Percentiles rank a stretch among this genome's conserved stretches.
Evolutionary conservation across 2,329 filamentous ascomycete species (phyloP).

Genomic region (Pseudopyricularia cyperi): DNA sequence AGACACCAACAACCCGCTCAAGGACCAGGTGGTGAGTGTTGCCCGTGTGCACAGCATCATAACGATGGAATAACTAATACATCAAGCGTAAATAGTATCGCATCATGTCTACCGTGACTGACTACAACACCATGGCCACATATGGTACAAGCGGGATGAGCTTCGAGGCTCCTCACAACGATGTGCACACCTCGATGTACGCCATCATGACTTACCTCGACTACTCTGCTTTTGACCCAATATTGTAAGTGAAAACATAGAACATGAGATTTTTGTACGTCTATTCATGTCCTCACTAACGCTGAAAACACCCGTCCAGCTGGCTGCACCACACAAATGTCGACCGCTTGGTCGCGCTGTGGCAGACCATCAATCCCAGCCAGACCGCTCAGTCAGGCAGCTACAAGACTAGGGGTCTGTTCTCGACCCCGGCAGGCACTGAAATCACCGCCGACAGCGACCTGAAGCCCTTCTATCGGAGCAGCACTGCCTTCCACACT

Average conservation of each 20-base stretch:
- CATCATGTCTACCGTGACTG: constrained; percentile 18
- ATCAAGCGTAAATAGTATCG: constrained; percentile 19
- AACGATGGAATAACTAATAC: no score
- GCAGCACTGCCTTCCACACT: constrained; percentile 25
- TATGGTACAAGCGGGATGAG: constrained; percentile 19
- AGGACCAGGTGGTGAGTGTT: not conserved
- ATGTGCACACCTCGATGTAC: constrained; percentile 18
- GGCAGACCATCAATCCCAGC: constrained; percentile 19
- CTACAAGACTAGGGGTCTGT: constrained; percentile 13
- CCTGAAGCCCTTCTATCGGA: constrained; percentile 31
- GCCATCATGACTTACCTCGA: constrained; percentile 12
- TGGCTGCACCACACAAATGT: constrained; percentile 39
- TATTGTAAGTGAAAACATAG: constrained; percentile 14
- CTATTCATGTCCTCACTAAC: not conserved
- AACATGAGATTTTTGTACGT: not conserved
- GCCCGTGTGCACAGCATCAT: no score
- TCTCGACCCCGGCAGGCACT: constrained; percentile 23
- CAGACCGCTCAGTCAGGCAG: constrained; percentile 8
- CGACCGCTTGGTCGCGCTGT: constrained; percentile 39
- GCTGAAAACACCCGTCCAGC: not conserved
- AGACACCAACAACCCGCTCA: not conserved
- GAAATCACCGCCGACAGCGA: constrained; percentile 24
- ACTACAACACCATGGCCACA: constrained; percentile 23
- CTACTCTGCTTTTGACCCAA: constrained; percentile 24
- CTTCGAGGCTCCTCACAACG: constrained; percentile 24